These are phyloP conservation scores for Corymbia citriodora DNA, from an alignment of 441 rosid species.

Conservation along the genomic window DNA sequence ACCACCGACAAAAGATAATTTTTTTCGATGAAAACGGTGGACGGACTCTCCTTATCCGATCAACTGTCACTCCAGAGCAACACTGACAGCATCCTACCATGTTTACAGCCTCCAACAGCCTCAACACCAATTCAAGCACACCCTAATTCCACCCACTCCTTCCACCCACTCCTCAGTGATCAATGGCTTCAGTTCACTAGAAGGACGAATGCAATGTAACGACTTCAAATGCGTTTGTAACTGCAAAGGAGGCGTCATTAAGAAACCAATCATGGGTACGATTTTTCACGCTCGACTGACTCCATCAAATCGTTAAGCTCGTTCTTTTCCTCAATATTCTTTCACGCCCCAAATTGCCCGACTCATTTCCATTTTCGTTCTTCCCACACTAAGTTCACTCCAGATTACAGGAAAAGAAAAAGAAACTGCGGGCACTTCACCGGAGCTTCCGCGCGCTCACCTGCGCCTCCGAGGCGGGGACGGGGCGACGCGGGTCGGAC, in stretches of 20 bases:
- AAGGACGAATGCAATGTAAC: neutral
- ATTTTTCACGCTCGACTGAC: neutral
- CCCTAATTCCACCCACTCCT: neutral
- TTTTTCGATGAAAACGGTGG: neutral
- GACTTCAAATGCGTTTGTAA: neutral
- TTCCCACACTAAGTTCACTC: neutral
- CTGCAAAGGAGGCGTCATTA: neutral
- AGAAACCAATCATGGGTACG: neutral
- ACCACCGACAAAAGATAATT: neutral
- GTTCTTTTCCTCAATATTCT: neutral
- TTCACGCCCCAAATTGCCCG: neutral
- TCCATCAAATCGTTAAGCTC: neutral
- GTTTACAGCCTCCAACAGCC: neutral
- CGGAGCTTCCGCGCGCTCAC: constrained; percentile 1
- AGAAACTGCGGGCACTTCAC: neutral
- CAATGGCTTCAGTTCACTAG: neutral
- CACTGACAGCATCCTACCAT: neutral
- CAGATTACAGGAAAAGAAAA: neutral
- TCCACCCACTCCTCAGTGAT: neutral
- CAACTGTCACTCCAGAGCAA: neutral
- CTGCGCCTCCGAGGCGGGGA: constrained; percentile 17
- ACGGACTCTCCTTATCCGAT: neutral
- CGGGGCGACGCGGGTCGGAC: constrained; percentile 23
- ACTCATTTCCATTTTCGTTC: neutral
- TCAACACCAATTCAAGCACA: neutral